Percentiles rank a stretch among this genome's conserved stretches.
Conservation (phyloP, 495 filamentous ascomycete species). For the Neurospora sp. region DNA sequence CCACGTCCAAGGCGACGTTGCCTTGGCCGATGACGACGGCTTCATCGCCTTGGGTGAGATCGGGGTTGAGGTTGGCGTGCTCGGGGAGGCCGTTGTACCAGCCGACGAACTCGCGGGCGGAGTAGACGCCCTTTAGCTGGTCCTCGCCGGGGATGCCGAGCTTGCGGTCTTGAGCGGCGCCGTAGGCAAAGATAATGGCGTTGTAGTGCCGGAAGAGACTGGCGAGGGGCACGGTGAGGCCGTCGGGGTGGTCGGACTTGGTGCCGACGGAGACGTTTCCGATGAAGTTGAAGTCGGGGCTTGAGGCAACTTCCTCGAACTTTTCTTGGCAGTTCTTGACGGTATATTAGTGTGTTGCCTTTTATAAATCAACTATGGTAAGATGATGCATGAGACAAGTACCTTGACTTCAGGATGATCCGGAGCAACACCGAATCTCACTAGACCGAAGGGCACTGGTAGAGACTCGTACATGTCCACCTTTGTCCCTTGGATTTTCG, state of each 20-base stretch:
- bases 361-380: neutral
- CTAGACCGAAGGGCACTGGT: constrained; percentile 85
- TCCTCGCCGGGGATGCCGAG: constrained; percentile 78
- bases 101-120: constrained; percentile 87
- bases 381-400: constrained; percentile 8
- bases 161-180: constrained; percentile 70
- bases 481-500: constrained; percentile 55
- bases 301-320: constrained; percentile 76
- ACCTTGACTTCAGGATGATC: constrained; percentile 99
- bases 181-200: constrained; percentile 87
- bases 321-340: constrained; percentile 85
- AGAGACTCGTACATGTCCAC: constrained; percentile 96
- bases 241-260: constrained; percentile 27
- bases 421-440: constrained; percentile 87
- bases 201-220: constrained; percentile 76
- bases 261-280: constrained; percentile 79
- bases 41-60: constrained; percentile 67
- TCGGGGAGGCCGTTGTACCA: constrained; percentile 98
- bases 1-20: constrained; percentile 92
- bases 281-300: constrained; percentile 77
- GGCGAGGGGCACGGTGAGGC: constrained; percentile 53
- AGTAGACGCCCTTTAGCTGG: constrained; percentile 61
- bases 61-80: constrained; percentile 63
- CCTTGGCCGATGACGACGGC: constrained; percentile 89
- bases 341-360: neutral